phyloP scores from a whole-genome alignment of 208 protist species.

The Trypanosoma brucei region DNA sequence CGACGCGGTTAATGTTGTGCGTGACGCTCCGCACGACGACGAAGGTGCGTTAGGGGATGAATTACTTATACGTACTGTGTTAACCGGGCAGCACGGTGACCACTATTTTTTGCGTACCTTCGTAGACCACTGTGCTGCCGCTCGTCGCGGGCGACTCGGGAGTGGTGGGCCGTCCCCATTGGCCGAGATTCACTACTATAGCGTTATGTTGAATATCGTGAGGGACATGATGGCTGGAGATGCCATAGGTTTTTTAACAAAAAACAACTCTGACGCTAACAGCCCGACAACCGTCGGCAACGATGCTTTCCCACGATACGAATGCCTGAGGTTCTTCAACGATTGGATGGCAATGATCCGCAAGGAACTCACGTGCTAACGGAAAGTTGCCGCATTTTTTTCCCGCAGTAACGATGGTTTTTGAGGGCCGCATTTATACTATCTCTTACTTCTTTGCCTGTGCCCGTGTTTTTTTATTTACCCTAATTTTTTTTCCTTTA shows the following conservation, averaged over 20 bases:
- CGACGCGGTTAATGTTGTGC: not conserved
- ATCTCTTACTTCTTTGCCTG: not conserved
- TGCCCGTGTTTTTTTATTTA: not conserved
- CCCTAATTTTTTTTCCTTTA: not conserved
- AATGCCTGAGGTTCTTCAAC: not conserved
- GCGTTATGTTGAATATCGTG: not conserved
- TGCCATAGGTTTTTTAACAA: not conserved
- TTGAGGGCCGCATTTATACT: not conserved
- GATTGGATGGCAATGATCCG: not conserved
- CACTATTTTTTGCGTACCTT: not conserved
- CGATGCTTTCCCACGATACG: not conserved
- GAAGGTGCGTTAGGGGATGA: not conserved
- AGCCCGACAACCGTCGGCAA: not conserved
- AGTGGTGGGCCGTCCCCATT: not conserved
- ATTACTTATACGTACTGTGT: not conserved
- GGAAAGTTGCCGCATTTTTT: not conserved
- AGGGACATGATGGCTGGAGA: not conserved
- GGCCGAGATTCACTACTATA: not conserved
- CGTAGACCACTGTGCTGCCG: not conserved
- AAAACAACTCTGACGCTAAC: not conserved
- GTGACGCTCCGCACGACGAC: no score
- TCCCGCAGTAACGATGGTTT: not conserved
- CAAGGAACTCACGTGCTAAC: not conserved
- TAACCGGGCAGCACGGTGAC: not conserved
- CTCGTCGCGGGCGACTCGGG: not conserved